These are phyloP conservation scores for Symbiodinium natans DNA, from an alignment of 73 alveolate species.

Conservation along the genomic window DNA sequence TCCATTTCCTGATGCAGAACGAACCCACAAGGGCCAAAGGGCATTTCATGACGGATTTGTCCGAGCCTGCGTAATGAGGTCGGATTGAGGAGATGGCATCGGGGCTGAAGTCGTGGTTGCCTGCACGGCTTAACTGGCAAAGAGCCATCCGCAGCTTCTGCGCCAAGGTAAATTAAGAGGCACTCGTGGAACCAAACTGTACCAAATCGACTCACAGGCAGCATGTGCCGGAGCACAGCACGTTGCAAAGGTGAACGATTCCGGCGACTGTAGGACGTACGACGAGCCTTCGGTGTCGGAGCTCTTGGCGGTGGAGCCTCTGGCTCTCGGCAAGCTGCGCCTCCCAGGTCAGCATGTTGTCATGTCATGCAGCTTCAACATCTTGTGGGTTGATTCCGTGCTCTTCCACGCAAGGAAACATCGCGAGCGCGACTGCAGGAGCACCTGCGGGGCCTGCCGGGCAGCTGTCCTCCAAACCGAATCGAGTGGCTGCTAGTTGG, in stretches of 20 bases:
- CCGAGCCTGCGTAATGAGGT: constrained; percentile 13
- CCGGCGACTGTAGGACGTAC: no score
- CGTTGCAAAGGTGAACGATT: background rate
- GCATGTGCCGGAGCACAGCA: no score
- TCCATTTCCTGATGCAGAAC: constrained; percentile 93
- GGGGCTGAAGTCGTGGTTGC: background rate
- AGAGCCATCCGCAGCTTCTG: no score
- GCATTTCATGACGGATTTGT: no score
- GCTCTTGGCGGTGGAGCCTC: background rate
- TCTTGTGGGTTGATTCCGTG: no score
- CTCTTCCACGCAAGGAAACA: background rate
- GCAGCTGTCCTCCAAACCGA: constrained; percentile 46
- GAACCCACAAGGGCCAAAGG: no score
- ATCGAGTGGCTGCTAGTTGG: no score
- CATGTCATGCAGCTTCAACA: background rate
- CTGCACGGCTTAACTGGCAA: background rate
- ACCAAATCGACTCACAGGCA: no score
- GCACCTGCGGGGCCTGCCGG: constrained; percentile 87
- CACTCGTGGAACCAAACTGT: no score
- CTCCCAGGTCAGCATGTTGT: background rate
- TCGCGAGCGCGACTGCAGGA: background rate
- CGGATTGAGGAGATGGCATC: background rate
- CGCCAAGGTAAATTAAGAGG: no score
- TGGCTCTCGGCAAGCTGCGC: constrained; percentile 35
- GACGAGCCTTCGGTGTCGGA: constrained; percentile 27